Conservation (phyloP, 164 flowering plant species). For the Nymphaea thermarum region DNA sequence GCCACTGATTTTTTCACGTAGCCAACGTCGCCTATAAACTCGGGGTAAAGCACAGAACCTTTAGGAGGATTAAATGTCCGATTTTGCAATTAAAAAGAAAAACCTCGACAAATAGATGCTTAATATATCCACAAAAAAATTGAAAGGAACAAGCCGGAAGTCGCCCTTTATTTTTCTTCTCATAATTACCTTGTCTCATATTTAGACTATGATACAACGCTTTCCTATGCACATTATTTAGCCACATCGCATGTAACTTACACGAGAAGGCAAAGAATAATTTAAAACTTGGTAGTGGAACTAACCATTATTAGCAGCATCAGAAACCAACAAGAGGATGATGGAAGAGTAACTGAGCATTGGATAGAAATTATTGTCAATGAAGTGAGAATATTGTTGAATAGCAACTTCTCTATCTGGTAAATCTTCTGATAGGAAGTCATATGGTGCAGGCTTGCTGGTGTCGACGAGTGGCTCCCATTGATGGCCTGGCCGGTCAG, state of each 20-base stretch:
- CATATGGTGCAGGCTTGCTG: slow-evolving; percentile 70
- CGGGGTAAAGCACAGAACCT: no score
- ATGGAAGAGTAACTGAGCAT: slow-evolving; percentile 93
- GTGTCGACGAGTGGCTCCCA: slow-evolving; percentile 96
- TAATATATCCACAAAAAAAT: no score
- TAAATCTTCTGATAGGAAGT: slow-evolving; percentile 52
- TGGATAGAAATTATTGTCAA: slow-evolving; percentile 62
- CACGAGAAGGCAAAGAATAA: neutral
- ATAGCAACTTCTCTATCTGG: slow-evolving; percentile 42
- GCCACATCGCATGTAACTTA: neutral
- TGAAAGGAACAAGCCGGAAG: neutral
- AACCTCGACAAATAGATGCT: no score
- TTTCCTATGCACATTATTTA: neutral
- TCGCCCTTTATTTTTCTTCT: neutral
- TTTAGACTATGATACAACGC: neutral
- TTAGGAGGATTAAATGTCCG: no score
- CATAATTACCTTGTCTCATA: neutral
- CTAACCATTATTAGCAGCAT: slow-evolving; percentile 1
- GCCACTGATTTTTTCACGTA: no score
- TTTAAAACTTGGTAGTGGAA: no score
- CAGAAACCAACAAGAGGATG: slow-evolving; percentile 43
- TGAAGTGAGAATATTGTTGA: slow-evolving; percentile 64
- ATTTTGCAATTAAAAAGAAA: no score
- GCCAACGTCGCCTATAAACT: no score
- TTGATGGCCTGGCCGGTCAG: slow-evolving; percentile 70